phyloP scores from a whole-genome alignment of 441 rosid species.

The Lepidium campestre region DNA sequence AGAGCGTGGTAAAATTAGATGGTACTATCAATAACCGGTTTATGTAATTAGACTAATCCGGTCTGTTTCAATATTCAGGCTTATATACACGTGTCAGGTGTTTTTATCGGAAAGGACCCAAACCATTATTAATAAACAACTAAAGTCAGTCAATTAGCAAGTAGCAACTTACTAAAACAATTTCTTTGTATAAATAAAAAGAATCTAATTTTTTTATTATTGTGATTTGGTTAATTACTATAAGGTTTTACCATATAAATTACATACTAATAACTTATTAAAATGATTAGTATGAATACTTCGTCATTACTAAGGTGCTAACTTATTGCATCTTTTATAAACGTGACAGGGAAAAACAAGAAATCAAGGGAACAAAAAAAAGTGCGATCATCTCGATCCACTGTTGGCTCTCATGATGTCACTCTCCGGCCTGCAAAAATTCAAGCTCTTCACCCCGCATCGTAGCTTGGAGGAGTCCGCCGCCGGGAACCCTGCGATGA shows the following conservation, averaged over 20 bases:
- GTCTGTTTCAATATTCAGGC: background rate
- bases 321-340: conserved; percentile 7
- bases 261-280: too few species aligned
- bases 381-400: background rate
- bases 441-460: conserved; percentile 62
- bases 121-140: background rate
- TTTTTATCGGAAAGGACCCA: background rate
- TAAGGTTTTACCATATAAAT: background rate
- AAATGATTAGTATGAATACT: background rate
- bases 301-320: conserved; percentile 1
- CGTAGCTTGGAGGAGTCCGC: conserved; percentile 36
- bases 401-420: conserved; percentile 39
- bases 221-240: background rate
- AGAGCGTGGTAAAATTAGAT: background rate
- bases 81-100: background rate
- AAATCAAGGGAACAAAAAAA: background rate
- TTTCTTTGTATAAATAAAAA: background rate
- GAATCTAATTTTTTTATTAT: background rate
- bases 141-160: background rate
- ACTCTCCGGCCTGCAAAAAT: conserved; percentile 47
- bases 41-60: background rate
- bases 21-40: background rate
- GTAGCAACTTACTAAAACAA: background rate
- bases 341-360: background rate
- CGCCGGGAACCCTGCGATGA: conserved; percentile 44